Conservation (phyloP, 306 rosid genomes). For the Begonia fuchsioides region DNA sequence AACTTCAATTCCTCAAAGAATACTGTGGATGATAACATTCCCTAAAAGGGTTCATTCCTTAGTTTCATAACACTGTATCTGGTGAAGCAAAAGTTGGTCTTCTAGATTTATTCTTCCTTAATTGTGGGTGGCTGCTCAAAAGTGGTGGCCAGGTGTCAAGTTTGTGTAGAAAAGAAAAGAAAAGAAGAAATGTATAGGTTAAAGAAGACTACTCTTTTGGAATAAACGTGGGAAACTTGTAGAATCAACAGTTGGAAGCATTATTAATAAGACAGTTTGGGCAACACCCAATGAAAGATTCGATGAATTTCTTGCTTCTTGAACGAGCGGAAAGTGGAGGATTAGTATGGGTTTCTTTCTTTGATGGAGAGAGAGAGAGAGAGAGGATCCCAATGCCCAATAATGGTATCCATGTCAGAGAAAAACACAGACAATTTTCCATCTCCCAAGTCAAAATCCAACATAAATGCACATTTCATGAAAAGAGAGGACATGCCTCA, state of each 20-base stretch:
- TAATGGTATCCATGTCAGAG: conserved; percentile 26
- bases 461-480: conserved; percentile 10
- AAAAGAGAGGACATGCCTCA: conserved; percentile 56
- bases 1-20: conserved; percentile 11
- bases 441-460: conserved; percentile 19
- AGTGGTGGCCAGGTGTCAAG: too few relatives aligned
- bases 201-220: too few relatives aligned
- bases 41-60: background rate
- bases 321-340: conserved; percentile 20
- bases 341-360: conserved; percentile 18
- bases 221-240: too few relatives aligned
- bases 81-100: background rate
- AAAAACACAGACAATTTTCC: conserved; percentile 19
- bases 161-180: too few relatives aligned
- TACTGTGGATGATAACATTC: conserved; percentile 1
- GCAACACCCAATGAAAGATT: conserved; percentile 5
- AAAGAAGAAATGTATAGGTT: too few relatives aligned
- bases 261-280: background rate
- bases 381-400: conserved; percentile 5
- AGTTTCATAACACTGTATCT: too few relatives aligned
- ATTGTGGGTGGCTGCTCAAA: conserved; percentile 5
- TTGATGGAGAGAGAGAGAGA: background rate
- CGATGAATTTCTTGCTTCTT: conserved; percentile 3
- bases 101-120: conserved; percentile 4
- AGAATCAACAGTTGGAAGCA: too few relatives aligned